Evolutionary conservation across 345 rosid species (phyloP).

Genomic region (Ailanthus altissimus): DNA sequence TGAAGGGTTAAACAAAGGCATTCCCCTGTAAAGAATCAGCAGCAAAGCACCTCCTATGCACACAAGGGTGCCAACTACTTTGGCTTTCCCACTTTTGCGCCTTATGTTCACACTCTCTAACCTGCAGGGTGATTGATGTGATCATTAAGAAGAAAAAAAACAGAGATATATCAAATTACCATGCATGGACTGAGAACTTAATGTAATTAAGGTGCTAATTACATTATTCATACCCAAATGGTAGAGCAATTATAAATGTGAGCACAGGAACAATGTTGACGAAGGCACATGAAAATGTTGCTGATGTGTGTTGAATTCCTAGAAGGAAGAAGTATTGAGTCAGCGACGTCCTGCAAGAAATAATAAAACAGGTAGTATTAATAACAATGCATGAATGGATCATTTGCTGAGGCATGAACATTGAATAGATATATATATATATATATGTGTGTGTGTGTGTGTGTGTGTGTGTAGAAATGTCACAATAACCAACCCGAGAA

Average conservation of each 20-base stretch:
- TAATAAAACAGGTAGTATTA: not conserved
- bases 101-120: constrained; percentile 45
- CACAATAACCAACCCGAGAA: constrained; percentile 56
- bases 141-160: not conserved
- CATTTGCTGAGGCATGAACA: not conserved
- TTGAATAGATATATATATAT: too few species aligned
- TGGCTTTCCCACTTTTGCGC: constrained; percentile 45
- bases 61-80: constrained; percentile 41
- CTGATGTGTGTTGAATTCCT: constrained; percentile 66
- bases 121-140: constrained; percentile 30
- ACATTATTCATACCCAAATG: constrained; percentile 45
- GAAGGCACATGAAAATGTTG: constrained; percentile 64
- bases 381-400: not conserved
- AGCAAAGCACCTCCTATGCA: constrained; percentile 49
- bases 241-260: constrained; percentile 62
- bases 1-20: constrained; percentile 39
- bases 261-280: constrained; percentile 64
- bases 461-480: too few species aligned
- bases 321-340: constrained; percentile 60
- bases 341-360: constrained; percentile 51
- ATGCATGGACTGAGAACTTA: not conserved
- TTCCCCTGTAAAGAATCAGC: constrained; percentile 47
- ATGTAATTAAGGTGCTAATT: not conserved
- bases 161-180: constrained; percentile 11
- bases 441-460: not conserved